Conservation (phyloP, 352 stramenopile genomes). For the Lagenidium giganteum region DNA sequence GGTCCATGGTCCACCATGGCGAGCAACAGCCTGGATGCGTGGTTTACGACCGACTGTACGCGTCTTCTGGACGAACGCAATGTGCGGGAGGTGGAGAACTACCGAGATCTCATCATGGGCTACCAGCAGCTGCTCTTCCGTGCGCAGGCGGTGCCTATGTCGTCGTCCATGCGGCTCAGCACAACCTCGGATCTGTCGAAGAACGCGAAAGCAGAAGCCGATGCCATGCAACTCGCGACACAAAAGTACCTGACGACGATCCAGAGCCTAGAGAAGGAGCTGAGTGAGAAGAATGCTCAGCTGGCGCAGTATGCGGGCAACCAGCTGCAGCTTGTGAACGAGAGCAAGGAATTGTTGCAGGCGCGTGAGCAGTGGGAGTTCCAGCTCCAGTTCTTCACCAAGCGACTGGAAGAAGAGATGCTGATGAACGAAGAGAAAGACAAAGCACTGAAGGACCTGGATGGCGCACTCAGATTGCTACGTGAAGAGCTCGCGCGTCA, state of each 20-base stretch:
- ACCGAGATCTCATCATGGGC: conserved; percentile 44
- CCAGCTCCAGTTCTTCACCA: conserved; percentile 49
- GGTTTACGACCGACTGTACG: conserved; percentile 35
- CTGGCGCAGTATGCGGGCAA: conserved; percentile 44
- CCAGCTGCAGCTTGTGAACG: conserved; percentile 57
- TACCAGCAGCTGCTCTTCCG: conserved; percentile 74
- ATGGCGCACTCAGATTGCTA: conserved; percentile 34
- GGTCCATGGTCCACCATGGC: too few species aligned
- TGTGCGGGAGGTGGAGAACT: conserved; percentile 45
- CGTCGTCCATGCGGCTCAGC: conserved; percentile 7
- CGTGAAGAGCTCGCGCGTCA: conserved; percentile 61
- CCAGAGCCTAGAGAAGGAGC: conserved; percentile 61
- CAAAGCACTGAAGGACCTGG: conserved; percentile 55
- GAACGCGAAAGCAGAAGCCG: conserved; percentile 6
- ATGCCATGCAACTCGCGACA: too few species aligned
- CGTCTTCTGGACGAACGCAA: conserved; percentile 63
- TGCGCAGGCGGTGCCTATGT: conserved; percentile 12
- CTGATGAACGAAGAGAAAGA: conserved; percentile 61
- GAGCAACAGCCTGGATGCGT: too few species aligned
- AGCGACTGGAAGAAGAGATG: conserved; percentile 59
- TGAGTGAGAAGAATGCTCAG: conserved; percentile 61
- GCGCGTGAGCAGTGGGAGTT: conserved; percentile 52
- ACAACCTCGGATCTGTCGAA: conserved; percentile 15
- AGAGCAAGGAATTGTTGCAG: conserved; percentile 72
- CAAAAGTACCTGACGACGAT: conserved; percentile 57